These are phyloP conservation scores for Colletotrichum sp. DNA, from an alignment of 2,329 filamentous ascomycete species.

Conservation along the genomic window DNA sequence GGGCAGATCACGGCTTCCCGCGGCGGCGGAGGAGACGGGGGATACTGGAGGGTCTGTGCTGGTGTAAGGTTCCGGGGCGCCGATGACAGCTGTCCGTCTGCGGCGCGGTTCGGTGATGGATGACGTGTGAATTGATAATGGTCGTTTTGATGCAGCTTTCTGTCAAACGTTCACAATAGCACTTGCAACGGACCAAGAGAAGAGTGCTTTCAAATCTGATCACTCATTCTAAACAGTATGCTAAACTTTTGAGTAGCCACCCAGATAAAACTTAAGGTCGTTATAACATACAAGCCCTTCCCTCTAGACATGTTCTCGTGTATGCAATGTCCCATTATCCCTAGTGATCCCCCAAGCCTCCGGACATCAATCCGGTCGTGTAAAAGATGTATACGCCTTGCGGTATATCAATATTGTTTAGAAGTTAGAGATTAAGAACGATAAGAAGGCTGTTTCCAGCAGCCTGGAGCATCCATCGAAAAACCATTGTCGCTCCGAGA, in stretches of 20 bases:
- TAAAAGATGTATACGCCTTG: not conserved
- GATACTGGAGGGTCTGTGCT: not conserved
- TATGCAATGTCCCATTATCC: not conserved
- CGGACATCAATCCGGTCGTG: not conserved
- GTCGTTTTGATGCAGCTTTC: not conserved
- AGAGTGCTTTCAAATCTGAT: too few species aligned
- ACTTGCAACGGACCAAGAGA: not conserved
- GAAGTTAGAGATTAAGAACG: constrained; percentile 3
- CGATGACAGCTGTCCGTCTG: not conserved
- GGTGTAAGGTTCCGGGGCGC: not conserved
- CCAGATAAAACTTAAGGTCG: not conserved
- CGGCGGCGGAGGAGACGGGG: not conserved
- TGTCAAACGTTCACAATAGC: not conserved
- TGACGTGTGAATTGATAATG: not conserved
- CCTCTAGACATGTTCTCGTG: not conserved
- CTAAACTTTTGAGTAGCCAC: not conserved
- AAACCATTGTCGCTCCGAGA: not conserved
- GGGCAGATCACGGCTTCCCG: constrained; percentile 4
- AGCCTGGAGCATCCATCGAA: not conserved
- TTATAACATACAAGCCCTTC: not conserved
- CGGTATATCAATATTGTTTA: not conserved
- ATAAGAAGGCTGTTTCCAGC: not conserved
- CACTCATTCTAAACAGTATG: not conserved
- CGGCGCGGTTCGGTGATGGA: not conserved
- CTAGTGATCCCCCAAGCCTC: not conserved